Conservation (phyloP, 768 basidiomycete species). For the Pleurotus salmoneostramineus region DNA sequence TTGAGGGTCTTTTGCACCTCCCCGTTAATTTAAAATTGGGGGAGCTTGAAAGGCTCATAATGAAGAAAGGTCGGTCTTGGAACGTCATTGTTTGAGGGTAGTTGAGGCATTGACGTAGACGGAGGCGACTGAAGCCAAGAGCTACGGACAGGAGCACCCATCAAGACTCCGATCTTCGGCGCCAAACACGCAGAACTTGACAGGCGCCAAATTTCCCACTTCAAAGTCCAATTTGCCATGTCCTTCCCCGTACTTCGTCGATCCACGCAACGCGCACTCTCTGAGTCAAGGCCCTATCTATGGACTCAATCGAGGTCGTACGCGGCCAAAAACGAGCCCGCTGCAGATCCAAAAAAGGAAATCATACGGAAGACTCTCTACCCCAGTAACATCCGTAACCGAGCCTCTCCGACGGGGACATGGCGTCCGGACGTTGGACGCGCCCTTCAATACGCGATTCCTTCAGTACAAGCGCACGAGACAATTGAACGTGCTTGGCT, state of each 20-base stretch:
- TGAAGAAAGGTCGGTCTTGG: too few species aligned
- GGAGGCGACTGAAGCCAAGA: too few species aligned
- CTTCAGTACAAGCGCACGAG: conserved; percentile 84
- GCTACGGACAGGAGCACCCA: too few species aligned
- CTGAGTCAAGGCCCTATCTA: background rate
- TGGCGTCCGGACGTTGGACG: conserved; percentile 80
- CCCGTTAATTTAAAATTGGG: too few species aligned
- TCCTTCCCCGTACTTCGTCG: background rate
- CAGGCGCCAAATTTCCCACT: background rate
- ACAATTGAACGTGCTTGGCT: conserved; percentile 92
- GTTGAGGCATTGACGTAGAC: too few species aligned
- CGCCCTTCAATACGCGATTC: conserved; percentile 80
- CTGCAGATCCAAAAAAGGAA: conserved; percentile 60
- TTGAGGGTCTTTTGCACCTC: too few species aligned
- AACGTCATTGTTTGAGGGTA: too few species aligned
- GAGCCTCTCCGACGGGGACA: conserved; percentile 46
- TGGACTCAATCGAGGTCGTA: conserved; percentile 22
- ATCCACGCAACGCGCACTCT: background rate
- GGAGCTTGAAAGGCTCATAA: too few species aligned
- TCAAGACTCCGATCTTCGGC: too few species aligned
- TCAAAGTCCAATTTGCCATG: background rate
- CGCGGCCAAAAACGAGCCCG: conserved; percentile 37
- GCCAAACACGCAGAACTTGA: background rate
- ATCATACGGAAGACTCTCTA: conserved; percentile 78
- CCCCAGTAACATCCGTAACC: conserved; percentile 69